Evolutionary conservation across 768 basidiomycete genomes (phyloP).

Genomic region (Plicaturopsis crispa): DNA sequence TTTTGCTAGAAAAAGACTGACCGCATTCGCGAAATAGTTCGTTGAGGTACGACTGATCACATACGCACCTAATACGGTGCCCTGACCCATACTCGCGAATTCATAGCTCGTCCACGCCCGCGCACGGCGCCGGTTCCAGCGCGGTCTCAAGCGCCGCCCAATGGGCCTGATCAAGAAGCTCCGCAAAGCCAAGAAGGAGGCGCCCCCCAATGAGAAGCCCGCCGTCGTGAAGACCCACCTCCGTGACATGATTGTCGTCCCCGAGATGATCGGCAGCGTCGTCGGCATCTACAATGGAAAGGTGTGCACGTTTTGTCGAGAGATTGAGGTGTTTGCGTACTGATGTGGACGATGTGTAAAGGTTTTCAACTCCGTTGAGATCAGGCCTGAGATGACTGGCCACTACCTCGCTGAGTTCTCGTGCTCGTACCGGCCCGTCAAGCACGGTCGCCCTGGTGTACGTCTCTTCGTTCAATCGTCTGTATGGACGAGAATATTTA

Average conservation of each 20-base stretch:
- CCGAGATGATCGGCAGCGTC: constrained; percentile 99
- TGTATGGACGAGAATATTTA: constrained; percentile 9
- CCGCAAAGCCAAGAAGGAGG: constrained; percentile 99
- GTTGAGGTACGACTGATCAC: constrained; percentile 80
- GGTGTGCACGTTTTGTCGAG: constrained; percentile 11
- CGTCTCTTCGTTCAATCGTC: constrained; percentile 22
- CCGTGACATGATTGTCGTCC: constrained; percentile 99
- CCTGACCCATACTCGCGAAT: background rate
- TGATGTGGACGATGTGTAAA: constrained; percentile 17
- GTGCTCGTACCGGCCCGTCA: constrained; percentile 96
- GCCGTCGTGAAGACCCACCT: constrained; percentile 98
- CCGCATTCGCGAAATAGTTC: constrained; percentile 37
- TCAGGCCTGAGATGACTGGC: constrained; percentile 99
- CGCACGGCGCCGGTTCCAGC: constrained; percentile 97
- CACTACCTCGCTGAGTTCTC: constrained; percentile 99
- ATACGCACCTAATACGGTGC: constrained; percentile 5
- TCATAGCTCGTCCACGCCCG: constrained; percentile 92
- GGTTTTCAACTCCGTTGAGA: constrained; percentile 95
- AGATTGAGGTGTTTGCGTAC: constrained; percentile 1
- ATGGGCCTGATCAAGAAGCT: constrained; percentile 99
- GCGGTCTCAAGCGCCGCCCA: constrained; percentile 96
- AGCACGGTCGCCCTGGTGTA: constrained; percentile 99
- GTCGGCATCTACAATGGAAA: constrained; percentile 99
- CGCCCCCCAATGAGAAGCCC: constrained; percentile 98
- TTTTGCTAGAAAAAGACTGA: background rate